Conservation (phyloP, 805 yeast species). For the Allodekkera sacchari region DNA sequence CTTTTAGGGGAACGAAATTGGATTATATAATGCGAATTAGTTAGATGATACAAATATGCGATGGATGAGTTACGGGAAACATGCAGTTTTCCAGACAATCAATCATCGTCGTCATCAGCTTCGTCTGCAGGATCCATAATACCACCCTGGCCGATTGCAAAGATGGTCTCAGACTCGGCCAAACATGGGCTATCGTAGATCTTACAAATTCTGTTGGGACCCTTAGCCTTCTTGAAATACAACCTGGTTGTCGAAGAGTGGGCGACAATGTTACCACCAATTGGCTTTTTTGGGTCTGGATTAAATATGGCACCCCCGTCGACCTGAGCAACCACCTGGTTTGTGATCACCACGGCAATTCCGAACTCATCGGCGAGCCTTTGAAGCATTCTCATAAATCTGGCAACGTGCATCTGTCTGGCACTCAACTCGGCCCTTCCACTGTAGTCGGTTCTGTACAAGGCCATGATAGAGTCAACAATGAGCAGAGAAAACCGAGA, state of each 20-base stretch:
- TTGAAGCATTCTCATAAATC: constrained; percentile 84
- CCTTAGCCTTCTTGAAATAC: constrained; percentile 83
- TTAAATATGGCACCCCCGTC: constrained; percentile 82
- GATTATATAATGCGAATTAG: too few relatives aligned
- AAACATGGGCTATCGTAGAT: constrained; percentile 94
- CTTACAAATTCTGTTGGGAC: constrained; percentile 87
- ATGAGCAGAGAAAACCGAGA: constrained; percentile 82
- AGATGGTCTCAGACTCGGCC: constrained; percentile 91
- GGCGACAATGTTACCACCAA: constrained; percentile 96
- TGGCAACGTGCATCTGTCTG: constrained; percentile 89
- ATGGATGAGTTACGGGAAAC: neutral
- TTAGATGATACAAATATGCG: neutral
- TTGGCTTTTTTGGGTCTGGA: constrained; percentile 97
- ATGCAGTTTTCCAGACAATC: too few relatives aligned
- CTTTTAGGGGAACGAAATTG: neutral
- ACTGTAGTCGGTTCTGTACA: constrained; percentile 87
- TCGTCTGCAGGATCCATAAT: constrained; percentile 79
- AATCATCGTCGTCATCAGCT: constrained; percentile 44
- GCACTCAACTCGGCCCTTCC: constrained; percentile 96
- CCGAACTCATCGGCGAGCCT: constrained; percentile 96
- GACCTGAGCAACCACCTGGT: constrained; percentile 97
- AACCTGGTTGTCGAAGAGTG: constrained; percentile 94
- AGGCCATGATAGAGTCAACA: constrained; percentile 97
- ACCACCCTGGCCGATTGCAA: constrained; percentile 95
- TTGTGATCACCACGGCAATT: constrained; percentile 89